These are phyloP conservation scores for Eremochloa ophiuroides DNA, from an alignment of 176 grass and related monocot genomes.

Conservation along the genomic window DNA sequence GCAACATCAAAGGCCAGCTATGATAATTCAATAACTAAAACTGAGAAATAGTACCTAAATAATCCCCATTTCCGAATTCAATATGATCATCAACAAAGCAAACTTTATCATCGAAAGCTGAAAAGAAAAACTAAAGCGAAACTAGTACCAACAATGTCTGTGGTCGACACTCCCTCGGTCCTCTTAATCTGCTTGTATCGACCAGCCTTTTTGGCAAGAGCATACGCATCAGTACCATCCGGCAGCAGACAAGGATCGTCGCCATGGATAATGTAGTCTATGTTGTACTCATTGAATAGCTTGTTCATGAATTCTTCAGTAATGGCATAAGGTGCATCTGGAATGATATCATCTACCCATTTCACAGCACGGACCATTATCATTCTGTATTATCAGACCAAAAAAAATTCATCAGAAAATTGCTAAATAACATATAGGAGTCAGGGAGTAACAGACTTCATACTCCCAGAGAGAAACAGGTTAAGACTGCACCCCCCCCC, in stretches of 20 bases:
- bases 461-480: background rate
- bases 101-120: slow-evolving; percentile 3
- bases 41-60: background rate
- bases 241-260: slow-evolving; percentile 91
- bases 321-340: slow-evolving; percentile 87
- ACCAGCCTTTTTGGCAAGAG: slow-evolving; percentile 85
- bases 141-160: slow-evolving; percentile 83
- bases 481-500: no score
- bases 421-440: background rate
- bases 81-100: background rate
- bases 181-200: slow-evolving; percentile 98
- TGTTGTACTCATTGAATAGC: slow-evolving; percentile 84
- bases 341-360: slow-evolving; percentile 93
- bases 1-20: background rate
- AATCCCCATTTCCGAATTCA: slow-evolving; percentile 21
- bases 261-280: slow-evolving; percentile 98
- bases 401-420: background rate
- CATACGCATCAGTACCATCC: slow-evolving; percentile 91
- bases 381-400: slow-evolving; percentile 40
- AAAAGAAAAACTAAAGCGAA: slow-evolving; percentile 7
- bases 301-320: slow-evolving; percentile 94
- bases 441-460: background rate
- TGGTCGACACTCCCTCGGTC: slow-evolving; percentile 87
- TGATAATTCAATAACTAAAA: background rate
- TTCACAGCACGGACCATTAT: slow-evolving; percentile 86